Base-by-base conservation (phyloP, 129 eudicot species). In the Saposhnikovia divaricata region DNA sequence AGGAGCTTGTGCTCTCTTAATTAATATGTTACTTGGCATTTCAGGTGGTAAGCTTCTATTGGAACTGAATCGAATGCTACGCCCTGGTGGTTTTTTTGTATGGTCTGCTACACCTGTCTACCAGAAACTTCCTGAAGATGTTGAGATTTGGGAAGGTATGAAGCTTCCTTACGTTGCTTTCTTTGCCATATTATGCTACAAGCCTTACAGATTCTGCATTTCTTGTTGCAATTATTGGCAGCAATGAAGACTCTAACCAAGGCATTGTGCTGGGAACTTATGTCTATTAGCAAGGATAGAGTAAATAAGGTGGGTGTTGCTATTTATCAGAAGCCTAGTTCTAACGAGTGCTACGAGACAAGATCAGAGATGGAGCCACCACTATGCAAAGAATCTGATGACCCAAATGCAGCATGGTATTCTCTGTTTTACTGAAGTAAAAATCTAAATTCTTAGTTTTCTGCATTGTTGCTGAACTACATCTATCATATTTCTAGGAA, bases 71-170 rank as follows among this genome's bases (percentile, higher is more conserved):
- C 92, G 92, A 63, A 53, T 89, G 16, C 81, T 89, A 61, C 76
- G 92, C 23, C 92, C 92, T 2, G 92, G 92, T 78, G 90, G 92
- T 61, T 89, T 80, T 77, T 89, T 89, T 80, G 84, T 89, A 55
- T 89, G 92, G 92, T 89, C 92, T 82, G 90, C 92, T 76, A 89
- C 90, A 3, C 92, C 92, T 11, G 87, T 89, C 80, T 89, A 89
- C 87, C 90, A 73, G 69, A 82, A 81, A 31, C 50, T 19, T 39
- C 51, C 85, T 1, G 92, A 86, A 77, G 88, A 89, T 86, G 87
- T 79, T 68, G 85, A 82, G 72, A 86, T 89, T 34, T 89, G 92
- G 92, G 37, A 86, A 82, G 90, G 92, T 89, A 81, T 31, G 66
- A 40, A 51, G 34, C 40, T 45, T 55, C 27, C 21, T 47, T 13